Base-by-base conservation (phyloP, 441 rosid species). In the Populus hybrid region DNA sequence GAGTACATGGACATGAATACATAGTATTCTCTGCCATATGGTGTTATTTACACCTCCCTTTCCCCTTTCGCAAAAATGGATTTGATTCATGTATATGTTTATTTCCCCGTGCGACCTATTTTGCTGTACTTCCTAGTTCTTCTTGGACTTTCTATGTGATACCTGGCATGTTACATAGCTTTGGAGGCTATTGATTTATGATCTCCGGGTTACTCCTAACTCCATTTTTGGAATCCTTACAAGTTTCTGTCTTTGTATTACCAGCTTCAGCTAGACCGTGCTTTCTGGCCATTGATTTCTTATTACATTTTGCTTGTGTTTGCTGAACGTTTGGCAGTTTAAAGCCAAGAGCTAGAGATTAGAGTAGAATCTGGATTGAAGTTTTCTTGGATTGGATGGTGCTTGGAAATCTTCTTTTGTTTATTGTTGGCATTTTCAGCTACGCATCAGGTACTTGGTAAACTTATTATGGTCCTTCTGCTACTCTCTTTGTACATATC, bases 381-480 rank as follows among this genome's bases (percentile, higher is more conserved):
- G 69, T 23, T 76, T 40, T 80, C 29, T 79, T 40, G 76, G 76
- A 79, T 36, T 84, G 53, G 74, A 94, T 90, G 94, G 82, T 89
- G 87, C 82, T 78, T 74, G 81, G 82, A 83, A 77, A 78, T 73
- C 63, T 84, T 45, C 61, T 85, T 75, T 72, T 93, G 73, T 89
- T 90, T 38, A 72, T 88, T 45, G 21, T 83, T 61, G 65, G 85
- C 83, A 26, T 88, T 81, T 79, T 89, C 74, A 74, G 81, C 26
- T 79, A 1, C 64, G 78, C 87, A 79, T 78, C 74, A 74, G 98
- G 98, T 94, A 83, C 68, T 35, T 65, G 11, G 26, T 9, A 50
- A 68, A 63, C 64, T 65, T 75, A 38, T 74, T 31, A 33, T 26
- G 36, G 56, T 64, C 31, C 56, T 45, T 74, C 31, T 63, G 16